Conservation (phyloP, 805 yeast genomes). For the Candida koratica region DNA sequence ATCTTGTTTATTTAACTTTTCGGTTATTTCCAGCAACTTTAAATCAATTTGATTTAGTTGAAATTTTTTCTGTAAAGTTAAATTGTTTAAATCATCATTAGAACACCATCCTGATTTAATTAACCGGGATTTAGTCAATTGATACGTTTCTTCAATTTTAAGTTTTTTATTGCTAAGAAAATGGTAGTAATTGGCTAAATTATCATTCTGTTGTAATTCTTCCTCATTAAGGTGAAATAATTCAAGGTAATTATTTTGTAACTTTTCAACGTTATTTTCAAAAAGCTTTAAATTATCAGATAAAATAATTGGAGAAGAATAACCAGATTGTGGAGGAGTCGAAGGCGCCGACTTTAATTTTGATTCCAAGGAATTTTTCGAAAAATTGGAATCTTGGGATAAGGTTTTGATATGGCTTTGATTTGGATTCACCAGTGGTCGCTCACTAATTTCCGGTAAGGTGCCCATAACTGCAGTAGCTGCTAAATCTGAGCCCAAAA, state of each 20-base stretch:
- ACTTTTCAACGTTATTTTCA: slow-evolving; percentile 28
- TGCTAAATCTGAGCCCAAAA: slow-evolving; percentile 3
- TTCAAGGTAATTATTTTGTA: slow-evolving; percentile 37
- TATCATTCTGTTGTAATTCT: slow-evolving; percentile 14
- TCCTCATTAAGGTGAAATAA: slow-evolving; percentile 4
- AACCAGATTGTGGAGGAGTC: slow-evolving; percentile 33
- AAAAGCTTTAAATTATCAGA: slow-evolving; percentile 31
- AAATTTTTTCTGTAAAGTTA: slow-evolving; percentile 36
- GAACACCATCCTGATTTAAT: slow-evolving; percentile 42
- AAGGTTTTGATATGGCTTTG: slow-evolving; percentile 15
- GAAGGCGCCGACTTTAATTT: slow-evolving; percentile 21
- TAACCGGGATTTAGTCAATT: slow-evolving; percentile 29
- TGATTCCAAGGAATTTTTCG: slow-evolving; percentile 12
- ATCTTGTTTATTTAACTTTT: slow-evolving; percentile 18
- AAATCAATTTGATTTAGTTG: slow-evolving; percentile 36
- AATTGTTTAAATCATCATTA: slow-evolving; percentile 36
- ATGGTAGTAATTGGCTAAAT: slow-evolving; percentile 25
- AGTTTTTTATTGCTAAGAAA: slow-evolving; percentile 33
- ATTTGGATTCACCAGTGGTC: slow-evolving; percentile 15
- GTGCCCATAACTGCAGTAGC: background rate
- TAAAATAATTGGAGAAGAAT: slow-evolving; percentile 36
- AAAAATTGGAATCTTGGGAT: slow-evolving; percentile 14
- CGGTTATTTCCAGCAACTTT: slow-evolving; percentile 35
- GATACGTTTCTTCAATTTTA: slow-evolving; percentile 32
- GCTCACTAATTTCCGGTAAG: background rate